Evolutionary conservation across 768 basidiomycete species (phyloP).

Genomic region (Termitomyces sp.): DNA sequence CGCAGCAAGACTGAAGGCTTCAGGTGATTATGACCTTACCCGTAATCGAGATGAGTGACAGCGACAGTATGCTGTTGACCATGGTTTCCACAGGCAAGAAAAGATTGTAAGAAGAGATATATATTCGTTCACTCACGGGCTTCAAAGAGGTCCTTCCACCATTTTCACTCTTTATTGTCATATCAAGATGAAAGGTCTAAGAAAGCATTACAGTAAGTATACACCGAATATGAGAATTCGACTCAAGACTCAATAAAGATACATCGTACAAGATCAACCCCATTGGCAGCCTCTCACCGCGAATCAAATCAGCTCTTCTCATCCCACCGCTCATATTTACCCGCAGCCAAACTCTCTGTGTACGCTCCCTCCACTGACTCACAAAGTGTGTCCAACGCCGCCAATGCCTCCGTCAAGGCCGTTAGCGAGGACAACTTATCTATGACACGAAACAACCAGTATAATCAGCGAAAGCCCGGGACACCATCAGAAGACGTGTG

Average conservation of each 20-base stretch:
- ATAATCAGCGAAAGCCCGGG: background rate
- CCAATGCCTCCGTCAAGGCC: constrained; percentile 74
- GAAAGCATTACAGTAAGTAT: constrained; percentile 8
- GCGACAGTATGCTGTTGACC: background rate
- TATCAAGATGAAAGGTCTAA: background rate
- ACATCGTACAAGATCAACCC: constrained; percentile 1
- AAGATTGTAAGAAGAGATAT: background rate
- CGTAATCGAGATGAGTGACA: too few species aligned
- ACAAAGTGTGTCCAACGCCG: constrained; percentile 76
- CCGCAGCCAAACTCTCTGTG: constrained; percentile 50
- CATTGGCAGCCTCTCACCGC: background rate
- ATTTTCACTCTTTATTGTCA: background rate
- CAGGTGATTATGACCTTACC: too few species aligned
- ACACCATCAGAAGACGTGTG: background rate
- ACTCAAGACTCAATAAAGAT: constrained; percentile 13
- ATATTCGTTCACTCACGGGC: background rate
- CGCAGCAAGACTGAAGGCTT: too few species aligned
- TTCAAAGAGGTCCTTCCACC: too few species aligned
- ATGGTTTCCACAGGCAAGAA: background rate
- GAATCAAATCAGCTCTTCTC: constrained; percentile 53
- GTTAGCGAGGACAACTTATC: constrained; percentile 86
- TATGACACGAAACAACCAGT: constrained; percentile 28
- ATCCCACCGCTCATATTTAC: constrained; percentile 63
- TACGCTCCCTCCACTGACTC: constrained; percentile 71
- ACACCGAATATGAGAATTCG: constrained; percentile 9